Evolutionary conservation across 805 yeast species (phyloP).

Genomic region (Cyberlindnera lachancei): DNA sequence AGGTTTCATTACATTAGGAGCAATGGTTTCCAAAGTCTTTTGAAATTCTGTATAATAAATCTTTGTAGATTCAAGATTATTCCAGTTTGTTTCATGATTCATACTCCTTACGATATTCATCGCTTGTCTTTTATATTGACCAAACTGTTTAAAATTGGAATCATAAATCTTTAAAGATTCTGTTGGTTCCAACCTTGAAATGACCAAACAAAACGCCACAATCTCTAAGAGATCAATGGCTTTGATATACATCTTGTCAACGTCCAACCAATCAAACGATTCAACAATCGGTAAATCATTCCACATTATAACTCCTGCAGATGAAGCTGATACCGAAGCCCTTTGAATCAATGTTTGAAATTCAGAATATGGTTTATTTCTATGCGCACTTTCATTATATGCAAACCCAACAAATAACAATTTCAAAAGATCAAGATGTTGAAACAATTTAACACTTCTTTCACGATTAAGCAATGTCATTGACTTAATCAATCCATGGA

Average conservation of each 20-base stretch:
- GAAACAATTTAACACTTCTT: slow-evolving; percentile 30
- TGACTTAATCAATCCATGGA: slow-evolving; percentile 35
- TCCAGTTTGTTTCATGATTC: slow-evolving; percentile 27
- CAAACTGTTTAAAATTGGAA: slow-evolving; percentile 29
- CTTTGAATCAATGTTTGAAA: slow-evolving; percentile 10
- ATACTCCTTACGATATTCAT: slow-evolving; percentile 41
- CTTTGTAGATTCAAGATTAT: slow-evolving; percentile 13
- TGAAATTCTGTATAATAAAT: slow-evolving; percentile 29
- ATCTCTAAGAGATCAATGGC: slow-evolving; percentile 36
- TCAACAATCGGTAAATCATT: slow-evolving; percentile 29
- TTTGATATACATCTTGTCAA: slow-evolving; percentile 29
- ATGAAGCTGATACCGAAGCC: background rate
- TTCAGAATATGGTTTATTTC: slow-evolving; percentile 4
- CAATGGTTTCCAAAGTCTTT: slow-evolving; percentile 23
- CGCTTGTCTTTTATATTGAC: slow-evolving; percentile 37
- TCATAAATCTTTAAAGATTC: slow-evolving; percentile 25
- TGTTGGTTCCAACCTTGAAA: slow-evolving; percentile 32
- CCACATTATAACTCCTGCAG: slow-evolving; percentile 16
- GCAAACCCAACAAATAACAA: slow-evolving; percentile 43
- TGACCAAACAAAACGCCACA: slow-evolving; percentile 40
- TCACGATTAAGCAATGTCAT: slow-evolving; percentile 37
- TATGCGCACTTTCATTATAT: slow-evolving; percentile 4
- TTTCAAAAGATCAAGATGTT: slow-evolving; percentile 32
- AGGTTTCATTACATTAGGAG: slow-evolving; percentile 39
- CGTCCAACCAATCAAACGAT: slow-evolving; percentile 37